Conservation (phyloP, 2,329 filamentous ascomycete genomes). For the Hypoxylon rubiginosum region DNA sequence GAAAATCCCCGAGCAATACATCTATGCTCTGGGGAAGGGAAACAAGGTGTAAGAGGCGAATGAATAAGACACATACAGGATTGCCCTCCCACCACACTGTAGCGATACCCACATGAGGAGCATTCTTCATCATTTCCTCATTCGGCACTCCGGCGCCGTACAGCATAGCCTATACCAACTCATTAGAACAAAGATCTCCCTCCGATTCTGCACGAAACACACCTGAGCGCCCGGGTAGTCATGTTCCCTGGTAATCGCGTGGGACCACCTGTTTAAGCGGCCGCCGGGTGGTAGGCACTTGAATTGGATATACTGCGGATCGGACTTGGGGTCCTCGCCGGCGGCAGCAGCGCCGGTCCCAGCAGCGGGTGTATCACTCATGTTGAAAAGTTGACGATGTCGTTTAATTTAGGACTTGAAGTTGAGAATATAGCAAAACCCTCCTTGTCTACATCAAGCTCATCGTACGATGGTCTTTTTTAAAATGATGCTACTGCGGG, state of each 20-base stretch:
- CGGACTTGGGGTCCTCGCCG: slow-evolving; percentile 58
- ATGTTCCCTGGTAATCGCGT: slow-evolving; percentile 84
- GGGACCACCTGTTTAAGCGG: slow-evolving; percentile 85
- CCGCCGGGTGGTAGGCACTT: slow-evolving; percentile 65
- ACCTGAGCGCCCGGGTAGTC: slow-evolving; percentile 94
- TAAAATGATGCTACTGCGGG: slow-evolving; percentile 29
- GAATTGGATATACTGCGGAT: slow-evolving; percentile 68
- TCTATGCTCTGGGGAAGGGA: not conserved
- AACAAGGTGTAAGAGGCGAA: not conserved
- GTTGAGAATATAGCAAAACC: not conserved
- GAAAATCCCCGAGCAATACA: not conserved
- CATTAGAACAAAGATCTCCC: slow-evolving; percentile 7
- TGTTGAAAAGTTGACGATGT: slow-evolving; percentile 17
- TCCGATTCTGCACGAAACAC: slow-evolving; percentile 20
- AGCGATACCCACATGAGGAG: slow-evolving; percentile 90
- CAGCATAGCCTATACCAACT: slow-evolving; percentile 81
- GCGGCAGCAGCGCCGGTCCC: slow-evolving; percentile 45
- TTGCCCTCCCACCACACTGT: slow-evolving; percentile 99
- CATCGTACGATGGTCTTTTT: not conserved
- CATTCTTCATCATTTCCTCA: slow-evolving; percentile 86
- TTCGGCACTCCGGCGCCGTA: slow-evolving; percentile 92
- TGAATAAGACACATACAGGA: slow-evolving; percentile 69
- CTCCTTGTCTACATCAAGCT: not conserved
- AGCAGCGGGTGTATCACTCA: slow-evolving; percentile 43
- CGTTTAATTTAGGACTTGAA: not conserved